A percentile compares a stretch with the other conserved stretches of the same genome.
Evolutionary conservation across 345 rosid genomes (phyloP).

Genomic region (Euphorbia peplus): DNA sequence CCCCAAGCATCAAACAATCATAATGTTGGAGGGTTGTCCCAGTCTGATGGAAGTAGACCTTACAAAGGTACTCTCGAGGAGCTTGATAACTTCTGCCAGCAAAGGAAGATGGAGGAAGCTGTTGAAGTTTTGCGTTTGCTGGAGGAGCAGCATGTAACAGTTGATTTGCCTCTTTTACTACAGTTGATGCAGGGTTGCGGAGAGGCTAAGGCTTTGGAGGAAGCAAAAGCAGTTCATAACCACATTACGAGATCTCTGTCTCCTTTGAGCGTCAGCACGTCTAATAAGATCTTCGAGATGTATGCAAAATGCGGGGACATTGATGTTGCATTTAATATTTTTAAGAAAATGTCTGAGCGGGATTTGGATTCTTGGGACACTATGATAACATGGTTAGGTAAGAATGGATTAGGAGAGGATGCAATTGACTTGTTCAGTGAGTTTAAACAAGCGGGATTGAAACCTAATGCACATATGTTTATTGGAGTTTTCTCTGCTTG

Average conservation of each 20-base stretch:
- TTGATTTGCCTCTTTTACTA: conserved; percentile 49
- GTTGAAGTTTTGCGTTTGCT: conserved; percentile 43
- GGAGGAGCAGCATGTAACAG: conserved; percentile 31
- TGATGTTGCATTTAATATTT: conserved; percentile 45
- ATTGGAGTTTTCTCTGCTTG: conserved; percentile 61
- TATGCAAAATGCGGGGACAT: conserved; percentile 57
- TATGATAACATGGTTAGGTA: conserved; percentile 67
- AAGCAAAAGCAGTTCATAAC: conserved; percentile 59
- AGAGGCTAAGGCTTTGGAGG: conserved; percentile 51
- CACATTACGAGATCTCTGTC: conserved; percentile 30
- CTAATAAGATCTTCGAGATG: conserved; percentile 61
- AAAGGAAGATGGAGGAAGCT: conserved; percentile 60
- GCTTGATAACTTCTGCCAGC: conserved; percentile 51
- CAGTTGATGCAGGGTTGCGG: conserved; percentile 58
- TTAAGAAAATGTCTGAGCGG: conserved; percentile 50
- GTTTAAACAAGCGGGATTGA: conserved; percentile 59
- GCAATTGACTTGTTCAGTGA: conserved; percentile 63
- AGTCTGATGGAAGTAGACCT: conserved; percentile 21
- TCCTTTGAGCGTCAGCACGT: conserved; percentile 37
- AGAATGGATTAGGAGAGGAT: conserved; percentile 74
- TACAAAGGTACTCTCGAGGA: conserved; percentile 29
- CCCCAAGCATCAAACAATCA: conserved; percentile 15
- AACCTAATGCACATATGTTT: conserved; percentile 54
- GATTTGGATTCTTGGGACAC: conserved; percentile 58
- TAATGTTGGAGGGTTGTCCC: conserved; percentile 18